Evolutionary conservation across 768 basidiomycete genomes (phyloP), one percentile per base, ranked within the genome.

Genomic region (Panaeolus papilionaceus): DNA sequence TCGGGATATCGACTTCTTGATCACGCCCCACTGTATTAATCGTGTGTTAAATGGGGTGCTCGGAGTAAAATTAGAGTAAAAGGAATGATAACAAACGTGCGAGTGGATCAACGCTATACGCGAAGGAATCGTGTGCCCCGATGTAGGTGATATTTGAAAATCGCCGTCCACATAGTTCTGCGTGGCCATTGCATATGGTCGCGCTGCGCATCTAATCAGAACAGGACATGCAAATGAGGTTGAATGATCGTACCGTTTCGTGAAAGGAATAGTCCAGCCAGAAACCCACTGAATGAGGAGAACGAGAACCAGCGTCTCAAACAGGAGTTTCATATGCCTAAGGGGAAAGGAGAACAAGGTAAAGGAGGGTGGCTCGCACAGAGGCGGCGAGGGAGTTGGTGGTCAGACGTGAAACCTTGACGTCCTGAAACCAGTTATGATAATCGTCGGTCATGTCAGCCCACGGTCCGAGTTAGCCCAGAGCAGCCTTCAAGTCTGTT

Each of bases 181-280:
- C 79, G 63, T 85, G 85, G 2, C 90, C 89, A 73, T 92, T 92
- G 75, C 90, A 92, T 4, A 85, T 79, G 11, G 76, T 80, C 14
- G 79, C 80, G 65, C 82, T 84, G 63, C 47, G 6, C 12, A 45
- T 20, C 44, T 16, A n/a, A 16, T 8, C 23, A 26, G 23, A 51
- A 45, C 6, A 4, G 7, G 6, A 45, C 2, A 45, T n/a, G 26
- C 26, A 4, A 26, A 18, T 51, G 2, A 51, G 23, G 23, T 4
- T 9, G 23, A 1, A 51, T 51, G 12, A 1, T 12, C 54, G 4
- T 28, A 58, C 54, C 54, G 54, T 58, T 58, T 58, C 4, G n/a
- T 28, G 33, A 58, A 33, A 33, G 54, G 54, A 33, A 58, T 58
- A 9, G 28, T 58, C 54, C 54, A 58, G 33, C 54, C 20, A 58